phyloP scores from a whole-genome alignment of 345 rosid species.

The Psidium friedrichsthalianum region DNA sequence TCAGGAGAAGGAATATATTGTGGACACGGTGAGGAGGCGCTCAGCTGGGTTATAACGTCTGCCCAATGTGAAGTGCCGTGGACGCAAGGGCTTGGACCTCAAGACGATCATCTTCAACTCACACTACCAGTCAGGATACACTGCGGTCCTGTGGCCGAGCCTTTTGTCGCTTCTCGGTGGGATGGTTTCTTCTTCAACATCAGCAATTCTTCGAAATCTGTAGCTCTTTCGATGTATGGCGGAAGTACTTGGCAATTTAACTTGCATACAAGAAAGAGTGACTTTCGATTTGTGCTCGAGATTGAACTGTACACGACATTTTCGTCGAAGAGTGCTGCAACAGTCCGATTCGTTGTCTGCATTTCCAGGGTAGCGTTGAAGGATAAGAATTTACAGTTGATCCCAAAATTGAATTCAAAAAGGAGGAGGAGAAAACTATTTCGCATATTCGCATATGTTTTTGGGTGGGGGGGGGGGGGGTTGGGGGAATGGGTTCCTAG shows the following conservation, averaged over 20 bases:
- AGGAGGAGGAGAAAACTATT: too few species aligned
- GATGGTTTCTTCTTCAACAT: neutral
- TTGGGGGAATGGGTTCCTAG: too few species aligned
- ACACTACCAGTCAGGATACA: constrained; percentile 15
- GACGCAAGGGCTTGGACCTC: constrained; percentile 30
- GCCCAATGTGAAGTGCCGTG: constrained; percentile 14
- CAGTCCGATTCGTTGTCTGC: neutral
- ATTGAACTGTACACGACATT: neutral
- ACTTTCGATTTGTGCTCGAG: neutral
- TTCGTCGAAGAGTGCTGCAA: neutral
- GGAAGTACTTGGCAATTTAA: neutral
- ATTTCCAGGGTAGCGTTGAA: neutral
- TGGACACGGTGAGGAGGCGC: constrained; percentile 20
- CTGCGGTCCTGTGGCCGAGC: constrained; percentile 17
- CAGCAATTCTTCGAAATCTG: neutral
- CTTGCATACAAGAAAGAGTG: neutral
- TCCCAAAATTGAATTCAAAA: too few species aligned
- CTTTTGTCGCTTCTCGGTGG: neutral
- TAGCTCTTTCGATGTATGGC: neutral
- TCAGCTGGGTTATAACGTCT: constrained; percentile 12
- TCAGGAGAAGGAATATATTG: constrained; percentile 27
- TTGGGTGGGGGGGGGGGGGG: too few species aligned
- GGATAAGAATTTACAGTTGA: neutral
- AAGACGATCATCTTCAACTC: constrained; percentile 27
- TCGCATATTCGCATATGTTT: too few species aligned